Base-by-base conservation (phyloP, 352 stramenopile species). In the Phytophthora tubulina region DNA sequence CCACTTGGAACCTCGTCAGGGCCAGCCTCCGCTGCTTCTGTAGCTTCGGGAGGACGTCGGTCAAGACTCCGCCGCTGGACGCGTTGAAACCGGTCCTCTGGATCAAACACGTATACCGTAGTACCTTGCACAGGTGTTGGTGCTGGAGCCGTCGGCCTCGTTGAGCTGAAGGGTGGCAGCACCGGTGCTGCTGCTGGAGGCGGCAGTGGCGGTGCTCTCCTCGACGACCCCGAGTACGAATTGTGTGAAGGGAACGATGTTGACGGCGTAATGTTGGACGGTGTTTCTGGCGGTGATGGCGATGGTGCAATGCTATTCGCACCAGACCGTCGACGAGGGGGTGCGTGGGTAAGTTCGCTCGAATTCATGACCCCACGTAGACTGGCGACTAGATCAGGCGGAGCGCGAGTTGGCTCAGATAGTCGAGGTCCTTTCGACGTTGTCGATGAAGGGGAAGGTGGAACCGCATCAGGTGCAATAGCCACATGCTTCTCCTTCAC, bases 341-440 rank as follows among this genome's bases (percentile, higher is more conserved):
- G 78, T 2, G 75, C 79, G 9, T 80, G 82, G 4, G 80, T 84
- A 6, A 91, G 70, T 46, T 94, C 86, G 14, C 79, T 88, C 13
- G 86, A 91, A 67, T 89, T 91, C 86, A 94, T 94, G 10, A 94
- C 82, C 13, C 86, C 85, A 32, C 77, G 82, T 9, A 94, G 59
- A 59, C 79, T 81, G 1, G 73, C 75, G 0, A 94, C 73, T 44
- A 91, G 79, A 31, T 90, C 84, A 14, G 80, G 64, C 3, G 81
- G 85, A 9, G 76, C 80, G 10, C 72, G 64, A 32, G 76, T 67
- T 9, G 65, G 73, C 3, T 78, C 70, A 3, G 62, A 68, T 2
- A 71, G 30, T 6, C 44, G 45, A 64, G 54, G 8, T 36, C 55
- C 73, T 27, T 14, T 46, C 8, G 30, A 27, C 50, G 30, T 36